These are phyloP conservation scores for Talaromyces sp. DNA, from an alignment of 2,329 filamentous ascomycete genomes.

Conservation along the genomic window DNA sequence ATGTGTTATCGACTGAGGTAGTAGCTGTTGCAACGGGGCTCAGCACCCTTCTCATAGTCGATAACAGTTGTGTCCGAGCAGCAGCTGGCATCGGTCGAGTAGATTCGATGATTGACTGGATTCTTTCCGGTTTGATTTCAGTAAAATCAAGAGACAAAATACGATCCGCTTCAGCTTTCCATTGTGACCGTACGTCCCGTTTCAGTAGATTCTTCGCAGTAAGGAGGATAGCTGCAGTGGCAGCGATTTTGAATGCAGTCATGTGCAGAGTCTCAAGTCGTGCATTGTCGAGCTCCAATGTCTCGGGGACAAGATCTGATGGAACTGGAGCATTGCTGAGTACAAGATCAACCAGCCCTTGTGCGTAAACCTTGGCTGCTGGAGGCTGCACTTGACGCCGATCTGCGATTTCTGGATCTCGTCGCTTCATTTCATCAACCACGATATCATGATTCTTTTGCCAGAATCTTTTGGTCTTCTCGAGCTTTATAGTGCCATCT, in stretches of 20 bases:
- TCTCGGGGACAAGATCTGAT: slow-evolving; percentile 55
- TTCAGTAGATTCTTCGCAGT: slow-evolving; percentile 63
- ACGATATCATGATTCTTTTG: slow-evolving; percentile 34
- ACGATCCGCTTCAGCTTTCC: slow-evolving; percentile 57
- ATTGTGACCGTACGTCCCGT: slow-evolving; percentile 58
- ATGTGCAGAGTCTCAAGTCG: slow-evolving; percentile 51
- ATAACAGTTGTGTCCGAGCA: slow-evolving; percentile 41
- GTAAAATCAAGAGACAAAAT: slow-evolving; percentile 50
- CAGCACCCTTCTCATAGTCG: slow-evolving; percentile 50
- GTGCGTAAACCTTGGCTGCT: slow-evolving; percentile 49
- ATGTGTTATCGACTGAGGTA: slow-evolving; percentile 21
- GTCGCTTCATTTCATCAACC: slow-evolving; percentile 49
- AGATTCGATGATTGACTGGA: slow-evolving; percentile 45
- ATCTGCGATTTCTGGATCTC: slow-evolving; percentile 36
- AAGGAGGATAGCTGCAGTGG: slow-evolving; percentile 57
- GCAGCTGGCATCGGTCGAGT: slow-evolving; percentile 46
- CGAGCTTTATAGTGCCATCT: slow-evolving; percentile 47
- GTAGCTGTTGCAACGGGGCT: slow-evolving; percentile 47
- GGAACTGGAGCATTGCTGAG: slow-evolving; percentile 50
- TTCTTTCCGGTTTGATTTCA: slow-evolving; percentile 37
- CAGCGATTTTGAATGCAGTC: slow-evolving; percentile 53
- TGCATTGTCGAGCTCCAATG: slow-evolving; percentile 52
- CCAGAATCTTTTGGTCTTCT: slow-evolving; percentile 54
- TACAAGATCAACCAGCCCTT: slow-evolving; percentile 55
- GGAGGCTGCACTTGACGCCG: slow-evolving; percentile 29